Percentiles rank a stretch among this genome's conserved stretches.
Evolutionary conservation across 805 yeast species (phyloP).

Genomic region (Diddensiella transvaalensis): DNA sequence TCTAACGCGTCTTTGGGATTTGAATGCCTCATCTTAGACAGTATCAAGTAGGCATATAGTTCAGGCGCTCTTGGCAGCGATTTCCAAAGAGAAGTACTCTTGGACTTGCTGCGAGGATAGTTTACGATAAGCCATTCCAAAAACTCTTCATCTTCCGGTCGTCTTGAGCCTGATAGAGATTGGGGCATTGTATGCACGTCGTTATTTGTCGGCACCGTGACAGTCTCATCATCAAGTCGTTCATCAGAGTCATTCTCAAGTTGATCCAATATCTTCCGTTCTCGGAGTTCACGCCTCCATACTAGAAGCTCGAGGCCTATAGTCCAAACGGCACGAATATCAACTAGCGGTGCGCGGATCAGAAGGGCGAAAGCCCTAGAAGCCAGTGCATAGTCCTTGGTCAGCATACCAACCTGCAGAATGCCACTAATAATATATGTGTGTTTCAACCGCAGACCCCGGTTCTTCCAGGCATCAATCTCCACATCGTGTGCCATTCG

Average conservation of each 20-base stretch:
- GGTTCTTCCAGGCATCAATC: conserved; percentile 9
- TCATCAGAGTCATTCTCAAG: not conserved
- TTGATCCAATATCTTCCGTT: not conserved
- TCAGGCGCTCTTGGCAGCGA: conserved; percentile 14
- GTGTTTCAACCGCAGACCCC: conserved; percentile 14
- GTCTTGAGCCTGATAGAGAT: not conserved
- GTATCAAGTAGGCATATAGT: conserved; percentile 13
- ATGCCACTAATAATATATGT: conserved; percentile 15
- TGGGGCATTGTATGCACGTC: conserved; percentile 14
- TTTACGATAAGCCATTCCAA: conserved; percentile 25
- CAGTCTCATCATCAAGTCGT: not conserved
- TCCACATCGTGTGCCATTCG: not conserved
- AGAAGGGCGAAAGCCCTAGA: conserved; percentile 20
- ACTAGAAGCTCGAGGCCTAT: conserved; percentile 23
- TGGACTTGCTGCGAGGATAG: conserved; percentile 13
- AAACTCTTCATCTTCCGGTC: conserved; percentile 21
- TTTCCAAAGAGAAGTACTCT: conserved; percentile 1
- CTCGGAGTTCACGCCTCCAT: conserved; percentile 18
- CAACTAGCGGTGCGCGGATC: conserved; percentile 16
- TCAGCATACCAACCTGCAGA: conserved; percentile 16
- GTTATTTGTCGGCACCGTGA: conserved; percentile 4
- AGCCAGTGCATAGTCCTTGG: conserved; percentile 17
- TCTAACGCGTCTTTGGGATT: conserved; percentile 20
- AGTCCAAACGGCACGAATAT: conserved; percentile 21
- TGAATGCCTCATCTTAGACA: conserved; percentile 17